Base-by-base conservation (phyloP, 1,139 yeast genomes). In the Pichia sp. region DNA sequence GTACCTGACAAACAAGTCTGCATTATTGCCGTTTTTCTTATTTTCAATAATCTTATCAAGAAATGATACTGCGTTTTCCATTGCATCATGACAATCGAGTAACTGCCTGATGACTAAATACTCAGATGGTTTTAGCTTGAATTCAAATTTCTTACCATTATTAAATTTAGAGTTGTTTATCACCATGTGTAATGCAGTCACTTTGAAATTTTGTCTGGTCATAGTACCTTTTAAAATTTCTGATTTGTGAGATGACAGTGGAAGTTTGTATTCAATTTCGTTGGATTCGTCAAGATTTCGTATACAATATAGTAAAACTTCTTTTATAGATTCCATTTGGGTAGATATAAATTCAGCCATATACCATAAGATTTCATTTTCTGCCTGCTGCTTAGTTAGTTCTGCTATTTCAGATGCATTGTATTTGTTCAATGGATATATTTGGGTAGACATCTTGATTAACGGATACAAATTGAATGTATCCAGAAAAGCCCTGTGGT, bases 201-300 rank as follows among this genome's bases (percentile, higher is more conserved):
- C 57, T 37, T 57, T 57, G 50, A 58, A 60, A 40, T 59, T 61
- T 23, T 53, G 44, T 37, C 68, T 48, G 1, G 61, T 58, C 4
- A 65, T 45, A 3, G 59, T 59, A 1, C 68, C 68, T 40, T 65
- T 65, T 23, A 65, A 41, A 4, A 59, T 45, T 44, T 65, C 68
- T 0, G 66, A 60, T 42, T 64, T 63, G 42, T 64, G 65, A 1
- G 68, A 61, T 5, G 68, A 61, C 13, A 65, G 39, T 3, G 68
- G 68, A 4, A 65, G 52, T 41, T 60, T 64, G 46, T 56, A 58
- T 39, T 56, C 58, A 11, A 56, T 52, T 15, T 54, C 50, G 36
- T 60, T 59, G 1, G 50, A 40, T 32, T 62, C 66, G 39, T 59
- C 61, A 3, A 65, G 45, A 30, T 57, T 52, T 8, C 49, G 42